Conservation (phyloP, 805 yeast species). For the Saccharomyces jurei region DNA sequence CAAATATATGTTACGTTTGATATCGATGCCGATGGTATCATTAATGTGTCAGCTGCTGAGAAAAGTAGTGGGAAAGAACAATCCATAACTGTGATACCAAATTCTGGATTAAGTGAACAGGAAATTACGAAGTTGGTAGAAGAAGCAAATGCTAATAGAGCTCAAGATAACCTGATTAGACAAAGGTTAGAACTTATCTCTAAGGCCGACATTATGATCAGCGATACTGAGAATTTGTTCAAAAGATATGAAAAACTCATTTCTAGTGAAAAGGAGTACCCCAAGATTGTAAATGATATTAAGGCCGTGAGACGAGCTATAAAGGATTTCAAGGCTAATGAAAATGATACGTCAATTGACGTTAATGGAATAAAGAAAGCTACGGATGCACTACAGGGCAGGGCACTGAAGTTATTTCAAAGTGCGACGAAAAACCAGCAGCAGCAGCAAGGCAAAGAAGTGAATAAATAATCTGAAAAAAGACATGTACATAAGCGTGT, state of each 20-base stretch:
- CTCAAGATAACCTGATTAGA: conserved; percentile 49
- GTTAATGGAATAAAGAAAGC: conserved; percentile 51
- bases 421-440: conserved; percentile 14
- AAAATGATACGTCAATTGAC: conserved; percentile 40
- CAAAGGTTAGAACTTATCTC: conserved; percentile 63
- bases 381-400: conserved; percentile 63
- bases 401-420: conserved; percentile 62
- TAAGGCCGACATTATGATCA: conserved; percentile 64
- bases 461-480: neutral
- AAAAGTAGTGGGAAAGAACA: conserved; percentile 62
- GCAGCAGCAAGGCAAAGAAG: conserved; percentile 4
- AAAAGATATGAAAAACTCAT: conserved; percentile 47
- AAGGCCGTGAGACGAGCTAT: conserved; percentile 28
- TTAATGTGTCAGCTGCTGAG: conserved; percentile 75
- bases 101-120: conserved; percentile 59
- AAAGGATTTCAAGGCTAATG: conserved; percentile 45
- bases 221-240: conserved; percentile 81
- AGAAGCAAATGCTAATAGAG: conserved; percentile 58
- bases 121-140: conserved; percentile 57
- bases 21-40: conserved; percentile 76
- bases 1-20: conserved; percentile 71
- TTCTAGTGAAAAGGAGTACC: conserved; percentile 39
- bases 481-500: neutral
- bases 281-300: conserved; percentile 37
- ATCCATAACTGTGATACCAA: conserved; percentile 64